Base-by-base conservation (phyloP, 257 asterid genomes). In the Ocimum tenuiflorum region DNA sequence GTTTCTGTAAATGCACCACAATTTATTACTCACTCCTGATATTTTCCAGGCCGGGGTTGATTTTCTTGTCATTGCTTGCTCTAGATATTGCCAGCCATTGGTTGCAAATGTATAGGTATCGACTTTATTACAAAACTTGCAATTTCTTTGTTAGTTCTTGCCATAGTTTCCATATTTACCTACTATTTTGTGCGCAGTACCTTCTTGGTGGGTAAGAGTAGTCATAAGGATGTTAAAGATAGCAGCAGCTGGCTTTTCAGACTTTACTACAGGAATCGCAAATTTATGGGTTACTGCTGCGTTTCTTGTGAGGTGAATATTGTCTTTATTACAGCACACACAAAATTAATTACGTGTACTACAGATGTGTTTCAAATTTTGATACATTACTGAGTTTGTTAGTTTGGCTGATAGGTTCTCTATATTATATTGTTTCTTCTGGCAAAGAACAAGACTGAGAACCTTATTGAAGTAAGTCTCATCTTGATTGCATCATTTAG, bases 81-180 rank as follows among this genome's bases (percentile, higher is more conserved):
- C 75, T 94, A 33, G 97, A 94, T 82, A 94, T 94, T 51, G 88
- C 80, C 76, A 94, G 97, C 79, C 99, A 94, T 52, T 94, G 97
- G 99, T 79, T 90, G 83, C 99, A 94, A 81, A 94, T 90, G 97
- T 94, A 94, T 76, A 91, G 97, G 97, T 91, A 81, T 62, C 69
- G 41, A 31, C 63, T 45, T 24, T 48, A 48, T 65, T 52, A 24
- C 64, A 20, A 41, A 24, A 4, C 38, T 46, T 8, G 15, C 56
- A 14, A 27, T 51, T n/a, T 70, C 52, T 20, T 41, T 18, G 52
- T 60, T 41, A 49, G 38, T 38, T 8, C 36, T 39, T n/a, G 3
- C 41, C 38, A 22, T 55, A 63, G 22, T 39, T 54, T 63, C 53
- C 23, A 13, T 56, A 53, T 63, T 24, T 22, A 18, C 61, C 24